phyloP scores from a whole-genome alignment of 2,329 filamentous ascomycete species.

The Penicillium sp. region DNA sequence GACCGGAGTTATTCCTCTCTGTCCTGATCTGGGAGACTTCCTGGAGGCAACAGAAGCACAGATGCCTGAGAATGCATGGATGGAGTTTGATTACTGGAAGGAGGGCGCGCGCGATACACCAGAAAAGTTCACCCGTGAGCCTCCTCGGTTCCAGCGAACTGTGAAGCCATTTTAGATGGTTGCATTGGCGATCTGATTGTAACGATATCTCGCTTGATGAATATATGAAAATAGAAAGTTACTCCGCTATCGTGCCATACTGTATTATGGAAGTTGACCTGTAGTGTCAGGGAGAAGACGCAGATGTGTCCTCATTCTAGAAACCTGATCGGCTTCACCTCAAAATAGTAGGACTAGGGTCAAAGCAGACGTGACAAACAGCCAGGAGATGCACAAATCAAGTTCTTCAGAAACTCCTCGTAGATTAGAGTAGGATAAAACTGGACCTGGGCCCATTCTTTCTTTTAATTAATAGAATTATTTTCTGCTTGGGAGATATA shows the following conservation, averaged over 20 bases:
- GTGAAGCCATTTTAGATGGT: conserved; percentile 37
- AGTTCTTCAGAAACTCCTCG: background rate
- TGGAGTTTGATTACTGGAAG: conserved; percentile 69
- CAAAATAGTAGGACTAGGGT: background rate
- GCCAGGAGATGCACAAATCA: background rate
- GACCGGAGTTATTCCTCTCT: conserved; percentile 63
- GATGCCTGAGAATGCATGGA: conserved; percentile 69
- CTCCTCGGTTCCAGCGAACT: conserved; percentile 39
- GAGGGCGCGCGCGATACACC: conserved; percentile 56
- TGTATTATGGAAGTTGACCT: background rate
- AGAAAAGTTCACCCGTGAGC: conserved; percentile 47
- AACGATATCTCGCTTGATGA: conserved; percentile 9
- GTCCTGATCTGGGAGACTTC: conserved; percentile 62
- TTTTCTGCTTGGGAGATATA: too few species aligned
- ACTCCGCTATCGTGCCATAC: background rate
- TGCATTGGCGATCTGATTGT: conserved; percentile 3
- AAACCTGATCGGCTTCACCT: background rate
- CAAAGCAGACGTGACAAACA: background rate
- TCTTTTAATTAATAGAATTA: too few species aligned
- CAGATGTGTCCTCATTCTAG: background rate
- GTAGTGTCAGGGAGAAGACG: background rate
- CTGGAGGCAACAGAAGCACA: conserved; percentile 65
- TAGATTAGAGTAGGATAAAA: background rate
- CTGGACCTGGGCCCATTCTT: background rate
- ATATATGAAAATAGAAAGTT: conserved; percentile 1